These are phyloP conservation scores for Magnolia sinica DNA, from an alignment of 164 flowering plant genomes.

Conservation along the genomic window DNA sequence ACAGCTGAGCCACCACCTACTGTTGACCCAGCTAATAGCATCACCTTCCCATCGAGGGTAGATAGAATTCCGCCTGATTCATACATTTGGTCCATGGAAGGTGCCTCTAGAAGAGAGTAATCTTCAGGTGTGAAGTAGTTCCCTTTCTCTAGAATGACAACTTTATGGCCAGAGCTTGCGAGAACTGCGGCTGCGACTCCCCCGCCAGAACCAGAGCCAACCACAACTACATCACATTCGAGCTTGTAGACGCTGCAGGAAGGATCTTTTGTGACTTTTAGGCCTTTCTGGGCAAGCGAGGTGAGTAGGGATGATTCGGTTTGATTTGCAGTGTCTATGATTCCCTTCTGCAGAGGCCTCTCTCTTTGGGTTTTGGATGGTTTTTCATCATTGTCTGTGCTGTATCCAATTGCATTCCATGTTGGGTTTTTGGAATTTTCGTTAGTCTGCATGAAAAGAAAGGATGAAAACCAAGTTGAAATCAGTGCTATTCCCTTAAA, in stretches of 20 bases:
- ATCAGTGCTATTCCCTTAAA: background rate
- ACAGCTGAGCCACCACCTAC: slow-evolving; percentile 77
- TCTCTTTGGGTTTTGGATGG: slow-evolving; percentile 10
- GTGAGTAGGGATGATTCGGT: slow-evolving; percentile 31
- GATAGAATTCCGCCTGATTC: slow-evolving; percentile 52
- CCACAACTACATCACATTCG: slow-evolving; percentile 58
- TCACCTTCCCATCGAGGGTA: slow-evolving; percentile 28
- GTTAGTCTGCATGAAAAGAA: slow-evolving; percentile 31
- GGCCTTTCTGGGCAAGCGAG: slow-evolving; percentile 44
- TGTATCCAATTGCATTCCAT: slow-evolving; percentile 55
- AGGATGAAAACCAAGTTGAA: background rate
- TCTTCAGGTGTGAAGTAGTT: slow-evolving; percentile 46
- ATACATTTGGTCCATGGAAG: slow-evolving; percentile 47
- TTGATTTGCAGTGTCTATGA: slow-evolving; percentile 40
- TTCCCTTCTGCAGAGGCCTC: slow-evolving; percentile 52
- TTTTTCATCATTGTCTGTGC: slow-evolving; percentile 19
- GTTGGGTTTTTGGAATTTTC: slow-evolving; percentile 45
- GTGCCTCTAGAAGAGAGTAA: slow-evolving; percentile 62
- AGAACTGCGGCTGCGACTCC: slow-evolving; percentile 74
- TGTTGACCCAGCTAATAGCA: slow-evolving; percentile 57
- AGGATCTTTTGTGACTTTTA: slow-evolving; percentile 29
- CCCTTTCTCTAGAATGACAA: slow-evolving; percentile 67
- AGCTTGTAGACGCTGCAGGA: slow-evolving; percentile 25
- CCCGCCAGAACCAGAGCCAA: slow-evolving; percentile 74
- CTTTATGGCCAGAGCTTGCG: slow-evolving; percentile 52